phyloP scores from a whole-genome alignment of 805 yeast genomes.

The Jamesozyma gamospora region DNA sequence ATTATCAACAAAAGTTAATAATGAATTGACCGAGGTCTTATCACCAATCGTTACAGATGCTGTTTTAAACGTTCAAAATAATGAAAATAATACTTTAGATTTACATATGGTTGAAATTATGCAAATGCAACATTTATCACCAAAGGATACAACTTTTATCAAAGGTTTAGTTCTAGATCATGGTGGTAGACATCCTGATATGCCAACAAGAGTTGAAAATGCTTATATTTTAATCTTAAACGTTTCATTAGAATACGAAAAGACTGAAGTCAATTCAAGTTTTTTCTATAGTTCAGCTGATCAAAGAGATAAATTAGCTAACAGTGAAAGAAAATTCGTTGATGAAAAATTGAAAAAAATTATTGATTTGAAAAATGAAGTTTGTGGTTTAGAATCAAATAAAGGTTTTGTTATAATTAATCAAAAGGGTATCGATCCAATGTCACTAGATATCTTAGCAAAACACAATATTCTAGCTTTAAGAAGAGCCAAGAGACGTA shows the following conservation, averaged over 20 bases:
- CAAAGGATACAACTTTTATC: slow-evolving; percentile 72
- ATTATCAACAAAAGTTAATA: slow-evolving; percentile 73
- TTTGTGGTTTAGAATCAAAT: slow-evolving; percentile 64
- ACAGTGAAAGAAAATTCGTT: slow-evolving; percentile 86
- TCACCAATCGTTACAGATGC: slow-evolving; percentile 97
- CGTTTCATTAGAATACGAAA: slow-evolving; percentile 92
- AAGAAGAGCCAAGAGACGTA: slow-evolving; percentile 97
- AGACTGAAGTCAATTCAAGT: slow-evolving; percentile 94
- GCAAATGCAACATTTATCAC: slow-evolving; percentile 92
- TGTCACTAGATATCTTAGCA: slow-evolving; percentile 90
- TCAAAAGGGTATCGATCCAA: slow-evolving; percentile 98
- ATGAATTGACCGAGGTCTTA: slow-evolving; percentile 66
- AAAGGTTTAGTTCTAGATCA: slow-evolving; percentile 92
- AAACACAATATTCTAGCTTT: slow-evolving; percentile 87
- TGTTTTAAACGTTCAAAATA: slow-evolving; percentile 63
- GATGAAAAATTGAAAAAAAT: slow-evolving; percentile 88
- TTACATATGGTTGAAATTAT: slow-evolving; percentile 96
- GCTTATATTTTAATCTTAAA: slow-evolving; percentile 81
- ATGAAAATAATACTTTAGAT: slow-evolving; percentile 48
- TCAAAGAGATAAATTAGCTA: slow-evolving; percentile 89
- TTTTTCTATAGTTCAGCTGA: slow-evolving; percentile 92
- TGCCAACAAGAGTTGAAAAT: slow-evolving; percentile 82
- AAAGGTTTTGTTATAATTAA: slow-evolving; percentile 88
- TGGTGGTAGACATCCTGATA: slow-evolving; percentile 98
- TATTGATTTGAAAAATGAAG: slow-evolving; percentile 85